Evolutionary conservation across 345 rosid genomes (phyloP).

Genomic region (Acer campestre): DNA sequence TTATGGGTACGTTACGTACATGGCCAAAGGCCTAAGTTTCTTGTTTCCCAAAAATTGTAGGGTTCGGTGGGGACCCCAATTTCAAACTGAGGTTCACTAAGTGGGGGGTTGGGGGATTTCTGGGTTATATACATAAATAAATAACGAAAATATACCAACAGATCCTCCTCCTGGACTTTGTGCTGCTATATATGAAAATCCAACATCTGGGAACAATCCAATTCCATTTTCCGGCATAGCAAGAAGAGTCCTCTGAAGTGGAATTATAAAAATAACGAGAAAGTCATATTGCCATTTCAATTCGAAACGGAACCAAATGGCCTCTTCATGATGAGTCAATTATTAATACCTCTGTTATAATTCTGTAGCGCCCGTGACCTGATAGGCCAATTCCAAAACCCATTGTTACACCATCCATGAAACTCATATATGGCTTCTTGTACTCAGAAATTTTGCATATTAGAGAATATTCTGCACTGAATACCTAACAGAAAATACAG

Average conservation of each 20-base stretch:
- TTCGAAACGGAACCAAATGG: background rate
- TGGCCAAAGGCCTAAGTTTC: too few relatives aligned
- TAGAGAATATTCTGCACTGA: conserved; percentile 80
- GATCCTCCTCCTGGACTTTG: conserved; percentile 92
- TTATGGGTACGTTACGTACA: too few relatives aligned
- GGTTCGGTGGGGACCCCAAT: too few relatives aligned
- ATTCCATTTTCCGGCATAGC: conserved; percentile 99
- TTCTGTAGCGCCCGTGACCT: conserved; percentile 88
- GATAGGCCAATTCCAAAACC: conserved; percentile 95
- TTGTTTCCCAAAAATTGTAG: too few relatives aligned
- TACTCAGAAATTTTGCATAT: conserved; percentile 89
- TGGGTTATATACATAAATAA: too few relatives aligned
- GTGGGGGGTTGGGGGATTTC: too few relatives aligned
- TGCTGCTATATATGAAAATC: conserved; percentile 90
- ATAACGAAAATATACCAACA: conserved; percentile 57
- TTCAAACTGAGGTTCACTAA: too few relatives aligned
- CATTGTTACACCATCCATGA: conserved; percentile 97
- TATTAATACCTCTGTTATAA: conserved; percentile 76
- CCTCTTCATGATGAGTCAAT: background rate
- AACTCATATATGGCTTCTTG: conserved; percentile 80
- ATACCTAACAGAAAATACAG: conserved; percentile 51
- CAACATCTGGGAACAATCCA: conserved; percentile 97
- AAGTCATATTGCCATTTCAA: background rate
- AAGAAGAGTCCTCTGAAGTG: conserved; percentile 65
- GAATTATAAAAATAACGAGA: conserved; percentile 9